phyloP scores from a whole-genome alignment of 2,329 filamentous ascomycete genomes.

The Trichoderma koningiopsis region DNA sequence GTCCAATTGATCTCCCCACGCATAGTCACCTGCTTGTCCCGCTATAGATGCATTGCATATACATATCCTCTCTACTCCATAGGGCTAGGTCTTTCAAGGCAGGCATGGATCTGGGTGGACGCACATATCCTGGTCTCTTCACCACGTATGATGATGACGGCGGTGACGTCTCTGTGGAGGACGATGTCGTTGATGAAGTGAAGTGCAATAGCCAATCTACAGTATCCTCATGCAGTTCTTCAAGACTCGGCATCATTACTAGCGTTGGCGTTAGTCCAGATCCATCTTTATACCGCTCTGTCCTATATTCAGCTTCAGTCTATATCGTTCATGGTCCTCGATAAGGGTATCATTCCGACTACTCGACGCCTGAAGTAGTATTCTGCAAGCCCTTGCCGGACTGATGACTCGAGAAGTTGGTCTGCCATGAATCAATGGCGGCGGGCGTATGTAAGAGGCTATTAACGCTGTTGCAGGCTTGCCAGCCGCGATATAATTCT shows the following conservation, averaged over 20 bases:
- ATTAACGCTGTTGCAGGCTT: not conserved
- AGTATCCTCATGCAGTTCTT: not conserved
- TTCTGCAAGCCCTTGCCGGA: not conserved
- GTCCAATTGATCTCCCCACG: constrained; percentile 3
- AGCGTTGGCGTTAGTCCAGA: not conserved
- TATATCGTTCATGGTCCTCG: not conserved
- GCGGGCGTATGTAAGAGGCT: not conserved
- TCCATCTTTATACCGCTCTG: not conserved
- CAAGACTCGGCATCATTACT: not conserved
- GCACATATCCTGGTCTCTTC: constrained; percentile 12
- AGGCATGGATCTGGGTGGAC: constrained; percentile 12
- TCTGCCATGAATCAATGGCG: not conserved
- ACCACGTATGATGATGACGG: constrained; percentile 20
- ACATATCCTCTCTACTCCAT: constrained; percentile 3
- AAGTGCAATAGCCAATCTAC: not conserved
- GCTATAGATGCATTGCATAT: constrained; percentile 17
- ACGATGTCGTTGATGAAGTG: not conserved
- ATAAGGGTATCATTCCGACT: not conserved
- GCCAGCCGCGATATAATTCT: not conserved
- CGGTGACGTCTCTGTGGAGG: constrained; percentile 13
- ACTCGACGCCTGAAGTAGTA: no score
- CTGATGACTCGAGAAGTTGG: not conserved
- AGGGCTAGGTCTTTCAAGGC: constrained; percentile 3
- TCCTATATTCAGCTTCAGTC: not conserved
- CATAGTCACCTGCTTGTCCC: constrained; percentile 17